A percentile compares a stretch with the other conserved stretches of the same genome.
These are phyloP conservation scores for Trichoderma sp. DNA, from an alignment of 2,329 filamentous ascomycete species.

Conservation along the genomic window DNA sequence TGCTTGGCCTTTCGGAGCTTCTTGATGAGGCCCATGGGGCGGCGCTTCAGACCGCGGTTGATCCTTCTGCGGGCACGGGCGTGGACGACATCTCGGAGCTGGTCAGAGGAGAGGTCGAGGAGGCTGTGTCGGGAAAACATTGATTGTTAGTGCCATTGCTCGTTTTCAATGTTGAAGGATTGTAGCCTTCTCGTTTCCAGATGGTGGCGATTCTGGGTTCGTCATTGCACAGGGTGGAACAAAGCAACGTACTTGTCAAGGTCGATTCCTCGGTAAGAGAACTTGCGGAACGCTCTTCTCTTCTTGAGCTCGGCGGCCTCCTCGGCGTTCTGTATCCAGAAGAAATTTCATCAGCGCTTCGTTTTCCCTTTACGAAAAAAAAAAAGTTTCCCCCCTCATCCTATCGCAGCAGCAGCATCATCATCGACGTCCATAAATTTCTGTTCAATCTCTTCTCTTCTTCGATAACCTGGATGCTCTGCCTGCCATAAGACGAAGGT, in stretches of 20 bases:
- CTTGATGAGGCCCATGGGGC: constrained; percentile 99
- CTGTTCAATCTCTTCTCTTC: constrained; percentile 5
- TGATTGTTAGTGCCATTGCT: constrained; percentile 12
- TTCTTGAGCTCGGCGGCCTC: constrained; percentile 99
- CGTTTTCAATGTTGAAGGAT: background rate
- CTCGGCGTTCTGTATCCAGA: constrained; percentile 76
- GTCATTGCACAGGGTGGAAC: background rate
- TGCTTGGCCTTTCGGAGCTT: constrained; percentile 99
- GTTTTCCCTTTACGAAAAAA: background rate
- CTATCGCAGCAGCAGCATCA: constrained; percentile 19
- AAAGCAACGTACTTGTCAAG: constrained; percentile 85
- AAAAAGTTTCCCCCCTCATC: background rate
- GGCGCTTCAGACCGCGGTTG: constrained; percentile 99
- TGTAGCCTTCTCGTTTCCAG: background rate
- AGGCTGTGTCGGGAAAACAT: constrained; percentile 62
- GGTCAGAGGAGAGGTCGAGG: constrained; percentile 96
- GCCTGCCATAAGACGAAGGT: constrained; percentile 30
- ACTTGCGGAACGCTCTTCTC: constrained; percentile 99
- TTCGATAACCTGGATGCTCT: background rate
- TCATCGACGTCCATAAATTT: constrained; percentile 29
- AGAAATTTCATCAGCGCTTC: constrained; percentile 12
- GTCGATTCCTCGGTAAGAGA: constrained; percentile 98
- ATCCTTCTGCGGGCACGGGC: constrained; percentile 97
- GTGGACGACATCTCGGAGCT: constrained; percentile 99
- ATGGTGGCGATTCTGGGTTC: background rate